Evolutionary conservation across 2,329 filamentous ascomycete species (phyloP), one percentile per base, ranked within the genome.

Genomic region (Epichloe uncinata): DNA sequence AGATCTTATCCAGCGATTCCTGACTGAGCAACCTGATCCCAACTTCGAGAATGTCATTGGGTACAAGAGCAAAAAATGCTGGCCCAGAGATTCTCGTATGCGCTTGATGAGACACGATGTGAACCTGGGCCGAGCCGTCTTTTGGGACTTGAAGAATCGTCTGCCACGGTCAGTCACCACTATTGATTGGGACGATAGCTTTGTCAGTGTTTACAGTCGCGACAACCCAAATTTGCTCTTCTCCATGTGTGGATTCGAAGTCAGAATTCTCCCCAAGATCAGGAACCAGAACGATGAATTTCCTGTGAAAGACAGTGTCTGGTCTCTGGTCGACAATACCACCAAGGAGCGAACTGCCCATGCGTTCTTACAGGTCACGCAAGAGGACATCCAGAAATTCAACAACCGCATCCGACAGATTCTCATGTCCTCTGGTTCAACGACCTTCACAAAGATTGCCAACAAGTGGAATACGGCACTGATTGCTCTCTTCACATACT

Each of bases 391-490:
- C 45, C 85, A 91, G 57, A 97, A 97, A 68, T 98, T 98, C 75
- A 98, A 98, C 70, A 98, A 98, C 67, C 84, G 94, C 41, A 98
- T 98, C 62, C 82, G 93, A 52, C 93, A 98, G 63, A 98, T 98
- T 63, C 76, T 98, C 50, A 98, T 98, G 93, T 97, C 91, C 11
- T 97, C 93, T 52, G 94, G 93, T n/a, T 95, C 88, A 5, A 98
- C 93, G 0, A 98, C 93, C 0, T 98, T 98, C 70, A 98, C 93
- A 43, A 98, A 98, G 77, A 98, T 98, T 62, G 93, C 94, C 44
- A 98, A 98, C 71, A 98, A 98, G 71, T 98, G 94, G 93, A 98
- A 98, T 69, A 98, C 93, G 0, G 93, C 88, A 1, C 69, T 98
- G 57, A 98, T 98, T 61, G 90, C 93, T 0, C 78, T 98, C 26